phyloP scores from a whole-genome alignment of 768 basidiomycete species.

The Butyriboletus loyo region DNA sequence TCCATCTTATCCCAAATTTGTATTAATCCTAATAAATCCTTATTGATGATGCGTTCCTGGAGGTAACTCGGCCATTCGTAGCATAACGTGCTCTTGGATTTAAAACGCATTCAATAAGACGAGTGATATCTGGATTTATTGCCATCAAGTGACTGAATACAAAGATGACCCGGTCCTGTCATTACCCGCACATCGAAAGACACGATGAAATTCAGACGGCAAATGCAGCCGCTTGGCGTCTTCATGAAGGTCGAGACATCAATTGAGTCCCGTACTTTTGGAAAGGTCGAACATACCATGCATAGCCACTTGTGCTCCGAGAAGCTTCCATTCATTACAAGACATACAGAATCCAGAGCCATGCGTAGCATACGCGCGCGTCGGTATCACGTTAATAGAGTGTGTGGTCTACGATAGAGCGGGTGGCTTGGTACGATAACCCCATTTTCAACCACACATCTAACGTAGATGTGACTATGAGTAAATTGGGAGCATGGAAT shows the following conservation, averaged over 20 bases:
- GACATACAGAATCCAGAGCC: no score
- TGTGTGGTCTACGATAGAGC: no score
- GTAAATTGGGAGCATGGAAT: no score
- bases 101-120: neutral
- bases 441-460: no score
- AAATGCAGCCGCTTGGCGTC: neutral
- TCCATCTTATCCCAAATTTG: neutral
- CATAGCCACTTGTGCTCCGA: no score
- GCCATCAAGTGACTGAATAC: neutral
- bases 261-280: neutral
- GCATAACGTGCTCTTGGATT: neutral
- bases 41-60: neutral
- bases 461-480: no score
- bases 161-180: neutral
- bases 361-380: no score
- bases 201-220: neutral
- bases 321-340: no score
- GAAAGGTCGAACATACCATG: no score
- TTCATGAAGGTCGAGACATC: neutral
- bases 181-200: neutral
- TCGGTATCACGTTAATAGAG: no score
- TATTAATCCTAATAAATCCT: neutral
- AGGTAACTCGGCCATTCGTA: neutral
- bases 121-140: neutral
- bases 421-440: no score